Conservation (phyloP, 768 basidiomycete species). For the Leccinum barrowsii region DNA sequence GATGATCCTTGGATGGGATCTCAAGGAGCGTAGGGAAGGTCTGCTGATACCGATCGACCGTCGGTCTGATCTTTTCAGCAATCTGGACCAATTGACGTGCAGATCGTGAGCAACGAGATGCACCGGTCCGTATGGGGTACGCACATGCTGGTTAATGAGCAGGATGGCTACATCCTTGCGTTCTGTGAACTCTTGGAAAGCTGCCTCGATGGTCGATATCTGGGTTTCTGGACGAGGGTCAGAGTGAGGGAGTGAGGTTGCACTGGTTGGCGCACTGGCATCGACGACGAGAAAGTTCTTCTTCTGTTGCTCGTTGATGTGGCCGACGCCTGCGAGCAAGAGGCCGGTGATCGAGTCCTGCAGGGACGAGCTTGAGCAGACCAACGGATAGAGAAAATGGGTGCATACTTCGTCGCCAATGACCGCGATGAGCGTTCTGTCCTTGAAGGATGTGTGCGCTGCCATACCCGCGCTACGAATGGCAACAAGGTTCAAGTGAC, state of each 20-base stretch:
- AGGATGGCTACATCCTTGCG: conserved; percentile 94
- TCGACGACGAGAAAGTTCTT: conserved; percentile 99
- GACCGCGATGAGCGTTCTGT: conserved; percentile 87
- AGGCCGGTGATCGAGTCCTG: conserved; percentile 98
- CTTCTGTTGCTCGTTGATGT: conserved; percentile 85
- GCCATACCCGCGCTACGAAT: conserved; percentile 40
- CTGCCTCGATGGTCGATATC: conserved; percentile 81
- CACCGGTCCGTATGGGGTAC: conserved; percentile 25
- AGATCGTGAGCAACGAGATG: conserved; percentile 8
- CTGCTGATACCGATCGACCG: conserved; percentile 92
- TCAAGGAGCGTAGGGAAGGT: conserved; percentile 96
- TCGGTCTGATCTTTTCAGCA: conserved; percentile 94
- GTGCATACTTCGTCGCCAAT: conserved; percentile 90
- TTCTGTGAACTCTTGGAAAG: conserved; percentile 93
- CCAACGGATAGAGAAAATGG: neutral
- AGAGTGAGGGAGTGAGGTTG: conserved; percentile 3
- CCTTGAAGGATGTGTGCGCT: conserved; percentile 58
- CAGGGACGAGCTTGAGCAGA: conserved; percentile 7
- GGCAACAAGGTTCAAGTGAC: conserved; percentile 33
- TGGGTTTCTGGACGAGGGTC: conserved; percentile 68
- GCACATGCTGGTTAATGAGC: conserved; percentile 96
- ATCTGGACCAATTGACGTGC: conserved; percentile 48
- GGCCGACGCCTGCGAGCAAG: conserved; percentile 90
- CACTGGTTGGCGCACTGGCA: conserved; percentile 58
- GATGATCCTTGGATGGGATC: conserved; percentile 98